Percentiles rank a stretch among this genome's conserved stretches.
phyloP scores from a whole-genome alignment of 192 early-diverging fungal genomes.

The Gamsiella multidivaricata region DNA sequence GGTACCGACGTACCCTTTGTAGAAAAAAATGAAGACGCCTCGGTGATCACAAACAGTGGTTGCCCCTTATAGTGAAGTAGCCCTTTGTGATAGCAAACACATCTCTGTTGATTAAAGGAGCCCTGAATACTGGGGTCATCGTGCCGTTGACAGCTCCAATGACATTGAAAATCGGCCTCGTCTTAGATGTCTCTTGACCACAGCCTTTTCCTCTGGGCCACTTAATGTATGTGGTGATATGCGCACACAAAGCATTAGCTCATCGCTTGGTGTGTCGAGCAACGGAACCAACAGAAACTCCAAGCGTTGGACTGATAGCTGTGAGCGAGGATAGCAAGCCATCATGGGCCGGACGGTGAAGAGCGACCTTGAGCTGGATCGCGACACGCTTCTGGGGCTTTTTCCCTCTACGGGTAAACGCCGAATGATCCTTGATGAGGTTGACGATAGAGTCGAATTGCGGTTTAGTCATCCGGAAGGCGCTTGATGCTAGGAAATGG shows the following conservation, averaged over 20 bases:
- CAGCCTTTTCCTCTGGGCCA: slow-evolving; percentile 11
- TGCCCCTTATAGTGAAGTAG: slow-evolving; percentile 4
- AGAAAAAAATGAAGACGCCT: slow-evolving; percentile 6
- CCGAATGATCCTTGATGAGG: slow-evolving; percentile 1
- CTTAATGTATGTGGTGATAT: background rate
- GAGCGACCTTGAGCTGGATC: slow-evolving; percentile 10
- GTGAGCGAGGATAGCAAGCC: slow-evolving; percentile 3
- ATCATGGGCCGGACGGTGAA: slow-evolving; percentile 8
- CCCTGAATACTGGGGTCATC: background rate
- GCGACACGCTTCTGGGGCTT: background rate
- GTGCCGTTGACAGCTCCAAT: slow-evolving; percentile 20
- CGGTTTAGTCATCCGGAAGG: background rate
- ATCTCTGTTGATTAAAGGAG: background rate
- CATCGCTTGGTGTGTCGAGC: slow-evolving; percentile 2
- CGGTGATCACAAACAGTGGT: slow-evolving; percentile 16
- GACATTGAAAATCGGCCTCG: slow-evolving; percentile 5
- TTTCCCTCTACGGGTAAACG: background rate
- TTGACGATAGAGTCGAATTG: slow-evolving; percentile 4
- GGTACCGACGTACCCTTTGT: slow-evolving; percentile 9
- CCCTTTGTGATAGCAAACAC: slow-evolving; percentile 11
- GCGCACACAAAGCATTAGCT: background rate
- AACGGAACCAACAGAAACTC: slow-evolving; percentile 4
- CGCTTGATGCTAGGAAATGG: background rate
- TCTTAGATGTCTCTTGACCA: background rate
- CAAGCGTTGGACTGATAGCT: background rate